phyloP scores from a whole-genome alignment of 1,284 basidiomycete species.

The Omphalotus olearius region DNA sequence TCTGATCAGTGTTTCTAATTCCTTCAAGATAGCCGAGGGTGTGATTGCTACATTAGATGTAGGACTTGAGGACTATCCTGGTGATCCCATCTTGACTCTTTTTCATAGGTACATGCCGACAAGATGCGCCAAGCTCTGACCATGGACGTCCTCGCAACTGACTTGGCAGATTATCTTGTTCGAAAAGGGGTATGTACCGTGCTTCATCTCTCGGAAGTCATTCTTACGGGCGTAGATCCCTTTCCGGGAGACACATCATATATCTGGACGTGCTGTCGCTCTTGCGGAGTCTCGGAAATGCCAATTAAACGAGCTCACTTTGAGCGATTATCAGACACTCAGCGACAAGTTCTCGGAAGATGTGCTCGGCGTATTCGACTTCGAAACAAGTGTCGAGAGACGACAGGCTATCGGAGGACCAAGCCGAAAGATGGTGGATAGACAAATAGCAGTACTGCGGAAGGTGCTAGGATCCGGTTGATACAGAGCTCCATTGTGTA shows the following conservation, averaged over 20 bases:
- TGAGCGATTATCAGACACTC: constrained; percentile 77
- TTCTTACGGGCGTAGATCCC: constrained; percentile 52
- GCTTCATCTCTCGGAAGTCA: constrained; percentile 2
- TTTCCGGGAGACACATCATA: constrained; percentile 98
- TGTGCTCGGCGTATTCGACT: constrained; percentile 81
- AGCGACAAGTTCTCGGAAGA: constrained; percentile 82
- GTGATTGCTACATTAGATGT: constrained; percentile 89
- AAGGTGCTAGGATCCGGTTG: constrained; percentile 22
- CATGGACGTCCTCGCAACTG: constrained; percentile 96
- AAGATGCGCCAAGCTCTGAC: constrained; percentile 91
- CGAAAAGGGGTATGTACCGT: constrained; percentile 82
- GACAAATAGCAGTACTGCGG: constrained; percentile 78
- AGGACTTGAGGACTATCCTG: constrained; percentile 18
- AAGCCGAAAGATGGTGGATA: constrained; percentile 77
- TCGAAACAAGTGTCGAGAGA: constrained; percentile 94
- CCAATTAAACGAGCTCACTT: constrained; percentile 77
- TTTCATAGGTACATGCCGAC: constrained; percentile 71
- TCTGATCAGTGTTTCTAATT: constrained; percentile 88
- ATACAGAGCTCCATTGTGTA: background rate
- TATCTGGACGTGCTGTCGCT: constrained; percentile 94
- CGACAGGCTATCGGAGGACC: constrained; percentile 91
- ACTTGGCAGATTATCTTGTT: constrained; percentile 96
- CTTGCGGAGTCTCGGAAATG: constrained; percentile 83
- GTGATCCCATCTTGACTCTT: background rate
- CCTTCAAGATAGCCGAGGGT: constrained; percentile 90